Evolutionary conservation across 2,329 filamentous ascomycete genomes (phyloP).

Genomic region (Phaeosphaeria sp.): DNA sequence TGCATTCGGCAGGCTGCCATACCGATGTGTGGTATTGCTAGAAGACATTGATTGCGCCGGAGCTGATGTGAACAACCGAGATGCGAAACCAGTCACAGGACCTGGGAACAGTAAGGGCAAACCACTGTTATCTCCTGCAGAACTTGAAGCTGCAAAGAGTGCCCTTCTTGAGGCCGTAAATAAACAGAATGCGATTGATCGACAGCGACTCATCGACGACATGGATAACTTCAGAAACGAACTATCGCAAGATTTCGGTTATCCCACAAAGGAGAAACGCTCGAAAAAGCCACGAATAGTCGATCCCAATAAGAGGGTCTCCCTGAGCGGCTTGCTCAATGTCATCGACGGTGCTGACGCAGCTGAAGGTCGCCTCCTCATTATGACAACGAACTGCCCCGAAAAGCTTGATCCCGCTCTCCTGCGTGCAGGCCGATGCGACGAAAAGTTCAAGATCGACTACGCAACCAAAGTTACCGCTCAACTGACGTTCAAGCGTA

Average conservation of each 20-base stretch:
- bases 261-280: neutral
- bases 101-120: neutral
- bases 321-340: slow-evolving; percentile 78
- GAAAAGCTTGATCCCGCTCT: slow-evolving; percentile 75
- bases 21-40: slow-evolving; percentile 15
- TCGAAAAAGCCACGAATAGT: neutral
- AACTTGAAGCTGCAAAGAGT: neutral
- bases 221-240: neutral
- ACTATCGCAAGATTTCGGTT: neutral
- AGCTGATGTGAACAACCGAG: slow-evolving; percentile 11
- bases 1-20: slow-evolving; percentile 14
- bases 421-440: slow-evolving; percentile 73
- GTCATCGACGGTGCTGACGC: slow-evolving; percentile 80
- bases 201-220: neutral
- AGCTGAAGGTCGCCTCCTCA: slow-evolving; percentile 75
- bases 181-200: neutral
- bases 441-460: slow-evolving; percentile 76
- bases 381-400: slow-evolving; percentile 81
- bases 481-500: slow-evolving; percentile 11
- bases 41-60: slow-evolving; percentile 26
- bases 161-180: neutral
- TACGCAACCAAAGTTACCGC: slow-evolving; percentile 14
- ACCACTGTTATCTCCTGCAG: neutral
- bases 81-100: slow-evolving; percentile 26
- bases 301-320: slow-evolving; percentile 1